Evolutionary conservation across 1,284 basidiomycete species (phyloP).

Genomic region (Ceratobasidium sp.): DNA sequence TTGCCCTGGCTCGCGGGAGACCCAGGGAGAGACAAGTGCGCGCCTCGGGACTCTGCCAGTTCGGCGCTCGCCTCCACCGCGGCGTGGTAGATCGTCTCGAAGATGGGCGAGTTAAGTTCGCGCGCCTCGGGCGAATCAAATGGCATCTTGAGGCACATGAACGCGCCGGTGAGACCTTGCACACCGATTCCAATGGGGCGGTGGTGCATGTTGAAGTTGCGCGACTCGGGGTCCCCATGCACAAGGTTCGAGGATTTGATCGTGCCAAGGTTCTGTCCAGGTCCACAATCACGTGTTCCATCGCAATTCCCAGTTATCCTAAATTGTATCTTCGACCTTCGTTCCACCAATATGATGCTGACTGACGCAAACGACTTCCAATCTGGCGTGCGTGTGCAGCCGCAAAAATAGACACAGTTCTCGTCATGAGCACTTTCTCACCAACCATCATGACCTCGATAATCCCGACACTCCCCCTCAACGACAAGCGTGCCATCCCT

Average conservation of each 20-base stretch:
- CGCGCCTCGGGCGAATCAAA: conserved; percentile 94
- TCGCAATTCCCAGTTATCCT: too few relatives aligned
- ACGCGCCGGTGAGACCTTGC: conserved; percentile 97
- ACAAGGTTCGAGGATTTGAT: conserved; percentile 99
- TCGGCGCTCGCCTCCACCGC: conserved; percentile 94
- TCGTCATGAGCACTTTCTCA: background rate
- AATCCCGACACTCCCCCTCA: conserved; percentile 12
- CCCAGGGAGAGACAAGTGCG: conserved; percentile 93
- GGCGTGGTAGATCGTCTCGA: conserved; percentile 99
- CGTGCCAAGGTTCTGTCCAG: conserved; percentile 97
- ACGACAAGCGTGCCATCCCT: conserved; percentile 39
- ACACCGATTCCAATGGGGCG: conserved; percentile 98
- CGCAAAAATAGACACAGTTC: too few relatives aligned
- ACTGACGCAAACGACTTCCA: too few relatives aligned
- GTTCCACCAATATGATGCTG: too few relatives aligned
- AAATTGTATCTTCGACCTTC: too few relatives aligned
- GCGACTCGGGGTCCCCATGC: conserved; percentile 89
- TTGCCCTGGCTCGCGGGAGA: conserved; percentile 91
- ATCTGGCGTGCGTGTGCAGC: too few relatives aligned
- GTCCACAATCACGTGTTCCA: too few relatives aligned
- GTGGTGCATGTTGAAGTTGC: conserved; percentile 96
- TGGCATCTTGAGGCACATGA: conserved; percentile 97
- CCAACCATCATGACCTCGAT: background rate
- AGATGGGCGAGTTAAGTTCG: conserved; percentile 94
- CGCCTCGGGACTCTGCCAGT: conserved; percentile 84